Conservation (phyloP, 2,329 filamentous ascomycete genomes). For the Penicillium rolfsii region DNA sequence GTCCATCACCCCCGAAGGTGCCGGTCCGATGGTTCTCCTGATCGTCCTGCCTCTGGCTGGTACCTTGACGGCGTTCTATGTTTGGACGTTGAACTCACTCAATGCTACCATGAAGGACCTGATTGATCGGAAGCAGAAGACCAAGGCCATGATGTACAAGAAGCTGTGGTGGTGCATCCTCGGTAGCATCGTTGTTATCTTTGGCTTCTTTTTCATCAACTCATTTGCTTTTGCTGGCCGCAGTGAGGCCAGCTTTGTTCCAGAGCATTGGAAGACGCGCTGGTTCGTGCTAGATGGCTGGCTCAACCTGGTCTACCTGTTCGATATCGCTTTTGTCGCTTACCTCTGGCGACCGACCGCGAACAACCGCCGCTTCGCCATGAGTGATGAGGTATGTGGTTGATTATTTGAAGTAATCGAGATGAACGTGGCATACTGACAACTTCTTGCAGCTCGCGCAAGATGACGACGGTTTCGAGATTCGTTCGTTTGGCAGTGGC, state of each 20-base stretch:
- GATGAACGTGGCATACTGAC: conserved; percentile 34
- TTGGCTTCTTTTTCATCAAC: conserved; percentile 98
- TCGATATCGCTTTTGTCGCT: conserved; percentile 88
- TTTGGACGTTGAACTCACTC: conserved; percentile 96
- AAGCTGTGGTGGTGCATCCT: conserved; percentile 99
- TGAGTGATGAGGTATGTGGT: conserved; percentile 82
- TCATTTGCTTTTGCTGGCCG: conserved; percentile 90
- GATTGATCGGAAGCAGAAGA: conserved; percentile 88
- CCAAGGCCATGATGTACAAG: conserved; percentile 95
- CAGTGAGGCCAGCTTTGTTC: conserved; percentile 84
- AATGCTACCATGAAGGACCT: conserved; percentile 95
- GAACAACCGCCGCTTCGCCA: conserved; percentile 95
- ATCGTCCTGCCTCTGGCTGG: conserved; percentile 90
- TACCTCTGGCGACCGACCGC: conserved; percentile 96
- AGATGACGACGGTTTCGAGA: conserved; percentile 97
- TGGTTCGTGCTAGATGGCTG: conserved; percentile 98
- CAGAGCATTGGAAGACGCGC: conserved; percentile 93
- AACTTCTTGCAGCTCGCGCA: conserved; percentile 70
- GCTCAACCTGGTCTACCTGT: conserved; percentile 94
- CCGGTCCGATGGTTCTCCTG: conserved; percentile 85
- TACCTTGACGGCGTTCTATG: conserved; percentile 94
- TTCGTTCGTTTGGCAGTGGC: conserved; percentile 82
- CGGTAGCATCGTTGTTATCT: conserved; percentile 89
- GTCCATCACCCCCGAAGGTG: conserved; percentile 83
- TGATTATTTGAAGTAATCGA: background rate